Conservation (phyloP, 345 rosid species). For the Gossypioides kirkii region DNA sequence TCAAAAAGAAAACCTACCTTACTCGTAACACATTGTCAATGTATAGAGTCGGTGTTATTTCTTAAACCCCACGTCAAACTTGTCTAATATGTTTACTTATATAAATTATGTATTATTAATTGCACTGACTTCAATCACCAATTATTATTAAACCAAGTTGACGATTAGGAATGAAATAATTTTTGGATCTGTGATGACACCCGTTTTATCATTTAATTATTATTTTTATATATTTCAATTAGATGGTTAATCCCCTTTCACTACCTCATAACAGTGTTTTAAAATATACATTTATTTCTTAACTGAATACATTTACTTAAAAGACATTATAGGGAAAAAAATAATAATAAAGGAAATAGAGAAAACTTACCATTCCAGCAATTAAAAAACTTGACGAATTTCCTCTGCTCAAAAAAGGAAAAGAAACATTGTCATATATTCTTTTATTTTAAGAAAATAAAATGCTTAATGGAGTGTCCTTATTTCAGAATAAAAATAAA, state of each 20-base stretch:
- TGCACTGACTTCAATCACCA: neutral
- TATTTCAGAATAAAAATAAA: neutral
- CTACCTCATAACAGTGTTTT: no score
- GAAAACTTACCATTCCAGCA: constrained; percentile 40
- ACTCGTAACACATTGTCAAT: neutral
- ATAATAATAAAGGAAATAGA: neutral
- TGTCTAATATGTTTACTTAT: neutral
- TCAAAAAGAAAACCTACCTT: neutral
- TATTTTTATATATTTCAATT: no score
- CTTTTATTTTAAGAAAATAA: neutral
- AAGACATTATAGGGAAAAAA: neutral
- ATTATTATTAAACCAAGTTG: neutral
- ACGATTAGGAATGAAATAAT: neutral
- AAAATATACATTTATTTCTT: no score
- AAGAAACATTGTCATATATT: neutral
- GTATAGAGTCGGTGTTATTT: no score
- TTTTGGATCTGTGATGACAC: neutral
- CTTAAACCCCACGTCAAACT: neutral
- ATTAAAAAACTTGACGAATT: constrained; percentile 32
- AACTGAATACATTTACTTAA: no score
- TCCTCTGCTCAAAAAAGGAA: constrained; percentile 33
- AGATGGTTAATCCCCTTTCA: no score
- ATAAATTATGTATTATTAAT: no score
- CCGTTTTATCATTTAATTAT: no score
- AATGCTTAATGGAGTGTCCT: neutral